phyloP scores from a whole-genome alignment of 805 yeast genomes.

The Schizosaccharomyces cryophilus region DNA sequence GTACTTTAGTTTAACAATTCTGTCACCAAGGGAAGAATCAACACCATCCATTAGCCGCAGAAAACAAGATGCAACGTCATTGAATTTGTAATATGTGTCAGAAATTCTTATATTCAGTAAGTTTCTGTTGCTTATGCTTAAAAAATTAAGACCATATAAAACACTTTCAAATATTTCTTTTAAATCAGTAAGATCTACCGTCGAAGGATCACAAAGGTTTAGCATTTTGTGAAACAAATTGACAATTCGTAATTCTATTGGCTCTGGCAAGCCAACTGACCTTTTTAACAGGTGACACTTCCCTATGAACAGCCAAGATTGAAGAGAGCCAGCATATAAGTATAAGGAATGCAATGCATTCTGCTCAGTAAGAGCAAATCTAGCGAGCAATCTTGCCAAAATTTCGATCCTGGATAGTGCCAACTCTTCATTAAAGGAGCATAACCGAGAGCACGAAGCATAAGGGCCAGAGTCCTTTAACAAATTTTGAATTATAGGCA shows the following conservation, averaged over 20 bases:
- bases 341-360: not conserved
- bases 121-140: no score
- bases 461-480: not conserved
- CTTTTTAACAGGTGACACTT: no score
- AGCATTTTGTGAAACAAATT: no score
- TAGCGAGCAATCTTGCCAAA: not conserved
- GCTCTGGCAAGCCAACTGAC: no score
- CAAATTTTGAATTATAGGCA: not conserved
- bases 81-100: not conserved
- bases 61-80: not conserved
- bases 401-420: not conserved
- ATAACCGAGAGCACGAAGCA: not conserved
- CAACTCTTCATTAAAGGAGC: not conserved
- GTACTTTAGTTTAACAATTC: not conserved
- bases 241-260: no score
- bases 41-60: not conserved
- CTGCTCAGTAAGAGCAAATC: not conserved
- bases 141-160: no score
- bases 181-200: no score
- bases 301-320: not conserved
- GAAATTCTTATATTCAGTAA: not conserved
- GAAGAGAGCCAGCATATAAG: not conserved
- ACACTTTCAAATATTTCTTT: no score
- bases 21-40: not conserved
- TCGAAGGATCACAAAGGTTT: no score